These are phyloP conservation scores for Fragosphaeria purpurea DNA, from an alignment of 2,329 filamentous ascomycete genomes.

Conservation along the genomic window DNA sequence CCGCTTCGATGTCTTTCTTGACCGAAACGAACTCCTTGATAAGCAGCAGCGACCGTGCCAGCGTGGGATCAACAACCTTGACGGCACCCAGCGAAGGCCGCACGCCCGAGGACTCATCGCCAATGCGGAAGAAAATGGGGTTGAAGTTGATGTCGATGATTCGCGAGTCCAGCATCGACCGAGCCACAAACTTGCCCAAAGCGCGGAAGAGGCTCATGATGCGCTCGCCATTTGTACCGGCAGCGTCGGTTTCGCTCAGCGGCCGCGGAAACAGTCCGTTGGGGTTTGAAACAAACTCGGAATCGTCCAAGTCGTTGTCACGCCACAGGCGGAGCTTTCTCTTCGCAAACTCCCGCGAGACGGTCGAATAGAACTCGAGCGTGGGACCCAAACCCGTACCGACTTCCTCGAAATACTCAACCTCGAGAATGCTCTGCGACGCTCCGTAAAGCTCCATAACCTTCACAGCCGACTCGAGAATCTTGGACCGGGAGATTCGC, in stretches of 20 bases:
- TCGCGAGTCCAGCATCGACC: conserved; percentile 95
- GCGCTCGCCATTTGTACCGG: conserved; percentile 71
- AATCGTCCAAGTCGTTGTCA: conserved; percentile 66
- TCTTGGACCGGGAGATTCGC: conserved; percentile 89
- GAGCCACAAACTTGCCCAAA: conserved; percentile 92
- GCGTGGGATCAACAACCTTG: conserved; percentile 74
- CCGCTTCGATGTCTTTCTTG: conserved; percentile 71
- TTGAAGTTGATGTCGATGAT: conserved; percentile 98
- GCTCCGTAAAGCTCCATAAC: conserved; percentile 98
- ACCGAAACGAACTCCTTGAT: conserved; percentile 78
- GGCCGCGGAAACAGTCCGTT: conserved; percentile 87
- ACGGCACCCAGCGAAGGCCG: conserved; percentile 81
- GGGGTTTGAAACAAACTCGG: conserved; percentile 73
- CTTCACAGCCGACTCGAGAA: conserved; percentile 92
- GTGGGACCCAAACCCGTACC: conserved; percentile 93
- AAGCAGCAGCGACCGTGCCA: conserved; percentile 76
- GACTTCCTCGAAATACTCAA: conserved; percentile 98
- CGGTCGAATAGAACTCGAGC: conserved; percentile 93
- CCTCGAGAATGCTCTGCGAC: conserved; percentile 91
- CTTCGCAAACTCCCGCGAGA: conserved; percentile 94
- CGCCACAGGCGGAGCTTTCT: conserved; percentile 97
- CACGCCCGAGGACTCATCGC: conserved; percentile 56
- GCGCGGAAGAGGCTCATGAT: conserved; percentile 83
- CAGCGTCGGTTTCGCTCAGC: conserved; percentile 67
- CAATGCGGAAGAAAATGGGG: conserved; percentile 92